A percentile compares a stretch with the other conserved stretches of the same genome.
These are phyloP conservation scores for Anaeromyces robustus DNA, from an alignment of 192 early-diverging fungal genomes.

Conservation along the genomic window DNA sequence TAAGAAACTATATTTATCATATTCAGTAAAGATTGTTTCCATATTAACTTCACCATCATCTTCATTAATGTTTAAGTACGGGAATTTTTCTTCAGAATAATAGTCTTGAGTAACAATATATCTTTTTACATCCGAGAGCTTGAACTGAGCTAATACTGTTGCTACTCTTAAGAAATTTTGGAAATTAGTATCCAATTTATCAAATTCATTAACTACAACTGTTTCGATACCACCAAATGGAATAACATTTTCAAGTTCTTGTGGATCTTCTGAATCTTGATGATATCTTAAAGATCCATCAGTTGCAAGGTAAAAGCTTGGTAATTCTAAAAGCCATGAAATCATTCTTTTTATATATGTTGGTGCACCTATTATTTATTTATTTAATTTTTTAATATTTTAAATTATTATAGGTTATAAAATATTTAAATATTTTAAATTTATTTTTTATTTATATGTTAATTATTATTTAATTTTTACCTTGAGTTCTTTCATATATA, in stretches of 20 bases:
- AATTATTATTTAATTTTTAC: too few relatives aligned
- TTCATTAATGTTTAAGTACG: neutral
- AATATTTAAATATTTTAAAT: too few relatives aligned
- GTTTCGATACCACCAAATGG: neutral
- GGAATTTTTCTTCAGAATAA: neutral
- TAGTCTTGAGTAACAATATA: neutral
- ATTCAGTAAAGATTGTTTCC: neutral
- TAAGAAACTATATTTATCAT: neutral
- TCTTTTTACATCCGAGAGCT: neutral
- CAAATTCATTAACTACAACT: neutral
- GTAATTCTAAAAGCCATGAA: neutral
- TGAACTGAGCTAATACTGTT: neutral
- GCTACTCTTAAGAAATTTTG: neutral
- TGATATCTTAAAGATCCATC: neutral
- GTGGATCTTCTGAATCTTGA: neutral
- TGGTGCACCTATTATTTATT: neutral
- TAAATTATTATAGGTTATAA: too few relatives aligned
- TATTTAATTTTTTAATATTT: too few relatives aligned
- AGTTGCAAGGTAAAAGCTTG: neutral
- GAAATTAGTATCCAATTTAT: neutral
- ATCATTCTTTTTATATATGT: neutral
- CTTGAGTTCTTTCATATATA: neutral
- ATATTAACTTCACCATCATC: neutral
- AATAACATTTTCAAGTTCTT: neutral
- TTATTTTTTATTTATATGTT: too few relatives aligned